Base-by-base conservation (phyloP, 148 eudicot species). In the Rhododendron williamsianum region DNA sequence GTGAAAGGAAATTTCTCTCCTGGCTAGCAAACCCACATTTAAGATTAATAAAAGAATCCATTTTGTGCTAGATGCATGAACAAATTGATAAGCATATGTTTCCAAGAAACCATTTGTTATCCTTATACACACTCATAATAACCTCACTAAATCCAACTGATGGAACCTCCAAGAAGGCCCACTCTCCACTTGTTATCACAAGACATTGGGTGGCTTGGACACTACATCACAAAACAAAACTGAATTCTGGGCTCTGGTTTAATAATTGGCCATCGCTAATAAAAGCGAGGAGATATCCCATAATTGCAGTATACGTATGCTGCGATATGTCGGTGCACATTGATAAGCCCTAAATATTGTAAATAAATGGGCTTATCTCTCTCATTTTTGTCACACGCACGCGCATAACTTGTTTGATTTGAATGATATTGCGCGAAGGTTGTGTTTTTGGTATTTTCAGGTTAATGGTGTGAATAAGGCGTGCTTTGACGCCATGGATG, bases 1-100 rank as follows among this genome's bases (percentile, higher is more conserved):
- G 12, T 15, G 18, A 80, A 80, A 80, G 82, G 41, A 80, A 30
- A 80, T 49, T 58, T 80, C 54, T 51, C 82, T 27, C 63, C 82
- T 15, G 43, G 13, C 56, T 46, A 79, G 58, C 58, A 27, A 25
- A 48, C 81, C 27, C 58, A 46, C 25, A 49, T 12, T 46, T 25
- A 23, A n/a, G 15, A 27, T 49, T 25, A 79, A 79, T 78, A 23
- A 48, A 78, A 78, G 58, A 46, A 78, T 46, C 58, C 25, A 78
- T 52, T 45, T 78, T 3, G 33, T 78, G 79, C 49, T 46, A 78
- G 81, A n/a, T 25, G 56, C 30, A 25, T 48, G 56, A 48, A 78
- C 81, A 23, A 48, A 45, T 23, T 21, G 18, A 10, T 13, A 48
- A 77, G 18, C 56, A 78, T 11, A 6, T 41, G 15, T 30, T 78